Evolutionary conservation across 1,284 basidiomycete species (phyloP).

Genomic region (Taiwanofungus camphoratus): DNA sequence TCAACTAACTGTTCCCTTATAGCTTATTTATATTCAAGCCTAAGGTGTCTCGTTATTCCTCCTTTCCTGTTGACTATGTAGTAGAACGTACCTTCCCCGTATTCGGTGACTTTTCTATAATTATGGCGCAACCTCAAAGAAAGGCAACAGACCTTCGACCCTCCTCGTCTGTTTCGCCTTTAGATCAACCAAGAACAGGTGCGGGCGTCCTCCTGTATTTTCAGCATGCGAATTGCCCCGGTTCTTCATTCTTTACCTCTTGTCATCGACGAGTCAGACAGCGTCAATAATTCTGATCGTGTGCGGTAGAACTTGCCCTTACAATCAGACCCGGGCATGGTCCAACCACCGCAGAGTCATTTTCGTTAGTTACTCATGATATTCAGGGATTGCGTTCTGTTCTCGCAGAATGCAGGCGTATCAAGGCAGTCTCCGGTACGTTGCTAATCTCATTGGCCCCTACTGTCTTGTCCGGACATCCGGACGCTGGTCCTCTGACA

Average conservation of each 20-base stretch:
- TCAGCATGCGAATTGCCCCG: neutral
- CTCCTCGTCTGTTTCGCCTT: constrained; percentile 9
- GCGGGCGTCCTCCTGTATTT: too few relatives aligned
- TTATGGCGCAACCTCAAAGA: constrained; percentile 43
- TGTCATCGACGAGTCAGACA: neutral
- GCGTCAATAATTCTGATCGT: neutral
- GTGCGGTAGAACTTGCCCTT: constrained; percentile 34
- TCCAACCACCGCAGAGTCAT: constrained; percentile 18
- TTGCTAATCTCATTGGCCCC: constrained; percentile 3
- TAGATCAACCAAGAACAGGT: constrained; percentile 25
- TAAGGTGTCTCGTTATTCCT: neutral
- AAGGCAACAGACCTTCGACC: constrained; percentile 19
- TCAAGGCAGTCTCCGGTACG: constrained; percentile 38
- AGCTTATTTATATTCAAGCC: constrained; percentile 12
- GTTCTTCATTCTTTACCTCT: neutral
- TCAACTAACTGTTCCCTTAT: too few relatives aligned
- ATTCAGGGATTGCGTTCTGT: constrained; percentile 38
- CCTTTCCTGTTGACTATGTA: constrained; percentile 10
- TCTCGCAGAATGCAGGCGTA: constrained; percentile 43
- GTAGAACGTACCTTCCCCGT: constrained; percentile 47
- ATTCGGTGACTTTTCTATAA: constrained; percentile 43
- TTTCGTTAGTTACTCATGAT: constrained; percentile 43
- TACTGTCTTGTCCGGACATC: too few relatives aligned
- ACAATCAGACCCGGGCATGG: constrained; percentile 39
- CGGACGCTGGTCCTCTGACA: too few relatives aligned